Evolutionary conservation across 2,329 filamentous ascomycete genomes (phyloP).

Genomic region (Dichotomopilus funicola): DNA sequence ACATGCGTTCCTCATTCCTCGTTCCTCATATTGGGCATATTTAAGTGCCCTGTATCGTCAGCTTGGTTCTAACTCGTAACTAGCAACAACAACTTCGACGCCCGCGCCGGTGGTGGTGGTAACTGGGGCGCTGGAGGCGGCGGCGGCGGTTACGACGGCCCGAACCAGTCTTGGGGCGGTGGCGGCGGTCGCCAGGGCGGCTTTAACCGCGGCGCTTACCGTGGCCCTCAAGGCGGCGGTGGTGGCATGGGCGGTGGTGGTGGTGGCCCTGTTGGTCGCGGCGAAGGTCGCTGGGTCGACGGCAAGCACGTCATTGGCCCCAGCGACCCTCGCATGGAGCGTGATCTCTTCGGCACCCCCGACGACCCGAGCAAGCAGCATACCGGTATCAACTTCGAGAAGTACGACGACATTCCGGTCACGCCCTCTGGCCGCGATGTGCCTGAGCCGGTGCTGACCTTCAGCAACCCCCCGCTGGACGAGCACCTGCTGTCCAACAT

Average conservation of each 20-base stretch:
- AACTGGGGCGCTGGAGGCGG: slow-evolving; percentile 1
- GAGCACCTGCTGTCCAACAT: slow-evolving; percentile 93
- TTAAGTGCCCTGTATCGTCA: too few species aligned
- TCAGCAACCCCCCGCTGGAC: slow-evolving; percentile 92
- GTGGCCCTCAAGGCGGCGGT: slow-evolving; percentile 41
- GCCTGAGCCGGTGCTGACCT: slow-evolving; percentile 81
- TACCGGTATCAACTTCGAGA: slow-evolving; percentile 99
- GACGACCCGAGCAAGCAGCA: slow-evolving; percentile 95
- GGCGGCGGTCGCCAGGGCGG: slow-evolving; percentile 27
- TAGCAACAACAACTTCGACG: slow-evolving; percentile 44
- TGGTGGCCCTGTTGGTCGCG: slow-evolving; percentile 67
- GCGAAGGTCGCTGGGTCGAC: slow-evolving; percentile 93
- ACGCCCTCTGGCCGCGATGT: slow-evolving; percentile 93
- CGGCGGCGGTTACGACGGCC: slow-evolving; percentile 10
- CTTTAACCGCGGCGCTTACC: slow-evolving; percentile 60
- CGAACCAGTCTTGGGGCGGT: slow-evolving; percentile 19
- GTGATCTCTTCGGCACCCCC: slow-evolving; percentile 84
- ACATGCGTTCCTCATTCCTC: not conserved
- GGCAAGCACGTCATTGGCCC: slow-evolving; percentile 94
- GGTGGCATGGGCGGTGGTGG: slow-evolving; percentile 48
- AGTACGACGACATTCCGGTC: slow-evolving; percentile 99
- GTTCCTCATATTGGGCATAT: not conserved
- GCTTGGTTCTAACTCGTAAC: not conserved
- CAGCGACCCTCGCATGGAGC: slow-evolving; percentile 81
- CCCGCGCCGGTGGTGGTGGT: slow-evolving; percentile 23